A percentile compares a stretch with the other conserved stretches of the same genome.
phyloP scores from a whole-genome alignment of 176 grass and related monocot species.

The Microstegium vimineum region DNA sequence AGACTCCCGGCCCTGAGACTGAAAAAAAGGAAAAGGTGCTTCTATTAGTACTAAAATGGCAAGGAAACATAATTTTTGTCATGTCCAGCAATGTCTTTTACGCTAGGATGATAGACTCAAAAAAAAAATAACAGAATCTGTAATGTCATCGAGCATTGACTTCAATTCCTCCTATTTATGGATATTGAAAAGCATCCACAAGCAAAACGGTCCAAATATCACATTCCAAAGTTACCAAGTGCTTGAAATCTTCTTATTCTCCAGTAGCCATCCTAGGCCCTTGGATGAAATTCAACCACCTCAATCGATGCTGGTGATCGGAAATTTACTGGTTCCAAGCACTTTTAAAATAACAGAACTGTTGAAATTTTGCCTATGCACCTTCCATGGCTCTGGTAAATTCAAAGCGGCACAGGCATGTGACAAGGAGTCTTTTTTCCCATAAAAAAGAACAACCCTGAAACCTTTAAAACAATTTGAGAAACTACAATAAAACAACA shows the following conservation, averaged over 20 bases:
- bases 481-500: not conserved
- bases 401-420: not conserved
- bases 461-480: not conserved
- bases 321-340: not conserved
- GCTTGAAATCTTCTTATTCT: not conserved
- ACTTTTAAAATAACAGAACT: not conserved
- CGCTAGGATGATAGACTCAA: not conserved
- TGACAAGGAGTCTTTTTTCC: not conserved
- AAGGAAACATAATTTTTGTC: not conserved
- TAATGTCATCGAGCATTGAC: not conserved
- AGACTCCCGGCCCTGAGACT: slow-evolving; percentile 98
- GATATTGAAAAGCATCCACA: not conserved
- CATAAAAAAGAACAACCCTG: not conserved
- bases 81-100: not conserved
- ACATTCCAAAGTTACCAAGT: not conserved
- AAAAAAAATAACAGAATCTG: not conserved
- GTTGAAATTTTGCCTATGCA: not conserved
- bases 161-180: slow-evolving; percentile 1
- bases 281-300: not conserved
- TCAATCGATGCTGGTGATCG: not conserved
- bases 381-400: not conserved
- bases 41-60: not conserved
- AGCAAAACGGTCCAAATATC: not conserved
- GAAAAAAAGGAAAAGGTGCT: slow-evolving; percentile 18
- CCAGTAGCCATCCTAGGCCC: not conserved